A percentile compares a stretch with the other conserved stretches of the same genome.
phyloP scores from a whole-genome alignment of 176 grass and related monocot species.

The Olyra latifolia region DNA sequence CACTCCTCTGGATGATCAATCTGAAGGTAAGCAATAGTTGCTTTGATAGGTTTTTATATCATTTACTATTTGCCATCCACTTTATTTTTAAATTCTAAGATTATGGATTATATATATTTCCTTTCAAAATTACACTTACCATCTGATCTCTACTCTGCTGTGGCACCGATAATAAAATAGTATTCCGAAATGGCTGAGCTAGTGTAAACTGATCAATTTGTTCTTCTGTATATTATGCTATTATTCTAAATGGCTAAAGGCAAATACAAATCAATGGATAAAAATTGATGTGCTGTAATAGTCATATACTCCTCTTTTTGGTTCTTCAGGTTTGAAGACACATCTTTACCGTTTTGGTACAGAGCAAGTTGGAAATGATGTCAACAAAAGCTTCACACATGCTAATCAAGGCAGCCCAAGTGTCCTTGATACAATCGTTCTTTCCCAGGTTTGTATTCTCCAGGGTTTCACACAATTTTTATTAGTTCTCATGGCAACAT shows the following conservation, averaged over 20 bases:
- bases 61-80: neutral
- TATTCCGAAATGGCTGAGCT: neutral
- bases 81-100: neutral
- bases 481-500: neutral
- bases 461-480: neutral
- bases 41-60: slow-evolving; percentile 26
- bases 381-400: slow-evolving; percentile 4
- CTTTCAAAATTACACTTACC: neutral
- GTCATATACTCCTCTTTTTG: slow-evolving; percentile 2
- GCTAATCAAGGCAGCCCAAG: slow-evolving; percentile 28
- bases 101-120: neutral
- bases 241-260: no score
- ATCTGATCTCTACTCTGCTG: neutral
- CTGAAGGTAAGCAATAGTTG: slow-evolving; percentile 43
- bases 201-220: neutral
- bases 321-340: slow-evolving; percentile 50
- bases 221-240: neutral
- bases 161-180: neutral
- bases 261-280: no score
- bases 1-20: slow-evolving; percentile 39
- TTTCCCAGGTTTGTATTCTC: slow-evolving; percentile 49
- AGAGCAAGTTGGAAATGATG: slow-evolving; percentile 26
- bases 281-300: no score
- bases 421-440: slow-evolving; percentile 58
- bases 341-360: slow-evolving; percentile 39